Conservation (phyloP, 805 yeast genomes). For the Zygosaccharomyces kombuchaensis region DNA sequence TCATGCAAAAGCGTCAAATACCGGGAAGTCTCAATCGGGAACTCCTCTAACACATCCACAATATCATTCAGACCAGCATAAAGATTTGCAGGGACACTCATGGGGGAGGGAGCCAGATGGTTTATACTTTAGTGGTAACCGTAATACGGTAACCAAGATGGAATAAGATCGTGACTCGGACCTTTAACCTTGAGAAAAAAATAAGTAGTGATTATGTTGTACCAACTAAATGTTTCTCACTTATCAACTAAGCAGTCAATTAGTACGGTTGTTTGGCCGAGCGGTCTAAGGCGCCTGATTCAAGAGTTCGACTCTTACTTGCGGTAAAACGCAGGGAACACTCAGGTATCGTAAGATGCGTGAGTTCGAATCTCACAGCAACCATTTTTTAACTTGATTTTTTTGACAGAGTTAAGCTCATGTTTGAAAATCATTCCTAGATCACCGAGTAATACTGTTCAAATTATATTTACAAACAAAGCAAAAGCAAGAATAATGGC, state of each 20-base stretch:
- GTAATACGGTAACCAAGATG: too few relatives aligned
- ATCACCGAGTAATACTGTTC: too few relatives aligned
- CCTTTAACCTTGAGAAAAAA: too few relatives aligned
- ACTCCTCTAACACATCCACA: conserved; percentile 83
- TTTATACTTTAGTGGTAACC: not conserved
- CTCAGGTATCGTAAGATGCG: conserved; percentile 33
- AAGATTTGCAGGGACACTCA: conserved; percentile 41
- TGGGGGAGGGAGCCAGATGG: conserved; percentile 4
- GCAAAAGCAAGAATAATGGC: too few relatives aligned
- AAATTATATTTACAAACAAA: too few relatives aligned
- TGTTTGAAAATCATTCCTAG: too few relatives aligned
- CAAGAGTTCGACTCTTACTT: conserved; percentile 26
- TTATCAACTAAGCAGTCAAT: not conserved
- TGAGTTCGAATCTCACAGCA: conserved; percentile 32
- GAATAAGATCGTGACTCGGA: too few relatives aligned
- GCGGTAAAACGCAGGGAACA: conserved; percentile 17
- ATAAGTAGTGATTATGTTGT: too few relatives aligned
- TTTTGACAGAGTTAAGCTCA: too few relatives aligned
- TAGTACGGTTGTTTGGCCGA: conserved; percentile 30
- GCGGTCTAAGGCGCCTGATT: conserved; percentile 34
- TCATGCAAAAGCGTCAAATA: conserved; percentile 87
- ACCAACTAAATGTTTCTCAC: too few relatives aligned
- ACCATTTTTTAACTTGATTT: conserved; percentile 15
- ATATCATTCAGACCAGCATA: conserved; percentile 90
- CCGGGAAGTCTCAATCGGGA: conserved; percentile 76